These are phyloP conservation scores for Malus sylvestris DNA, from an alignment of 306 rosid species.

Conservation along the genomic window DNA sequence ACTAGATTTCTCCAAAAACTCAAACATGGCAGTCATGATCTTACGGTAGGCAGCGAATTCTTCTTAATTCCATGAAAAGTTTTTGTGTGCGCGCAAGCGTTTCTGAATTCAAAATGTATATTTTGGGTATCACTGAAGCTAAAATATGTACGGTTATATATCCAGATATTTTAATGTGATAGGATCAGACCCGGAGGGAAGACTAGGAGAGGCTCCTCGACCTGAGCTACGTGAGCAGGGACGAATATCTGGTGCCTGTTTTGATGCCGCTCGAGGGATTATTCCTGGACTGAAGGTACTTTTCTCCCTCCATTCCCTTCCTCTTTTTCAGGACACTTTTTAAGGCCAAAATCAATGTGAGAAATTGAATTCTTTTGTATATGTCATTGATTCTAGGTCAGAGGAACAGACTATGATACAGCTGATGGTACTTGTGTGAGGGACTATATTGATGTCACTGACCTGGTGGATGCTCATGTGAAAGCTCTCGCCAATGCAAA, in stretches of 20 bases:
- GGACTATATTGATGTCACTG: slow-evolving; percentile 90
- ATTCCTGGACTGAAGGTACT: slow-evolving; percentile 67
- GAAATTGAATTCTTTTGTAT: background rate
- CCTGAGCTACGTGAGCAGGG: slow-evolving; percentile 91
- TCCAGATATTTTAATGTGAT: slow-evolving; percentile 85
- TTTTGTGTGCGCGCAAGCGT: background rate
- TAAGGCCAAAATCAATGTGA: background rate
- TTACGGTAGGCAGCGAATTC: slow-evolving; percentile 44
- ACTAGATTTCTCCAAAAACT: slow-evolving; percentile 80
- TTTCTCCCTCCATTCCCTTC: background rate
- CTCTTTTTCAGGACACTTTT: background rate
- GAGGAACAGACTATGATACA: slow-evolving; percentile 78
- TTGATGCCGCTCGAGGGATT: slow-evolving; percentile 78
- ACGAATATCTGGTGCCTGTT: slow-evolving; percentile 88
- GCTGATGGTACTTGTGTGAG: slow-evolving; percentile 82
- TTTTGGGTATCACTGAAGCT: background rate
- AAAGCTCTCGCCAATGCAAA: slow-evolving; percentile 77
- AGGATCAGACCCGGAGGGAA: slow-evolving; percentile 89
- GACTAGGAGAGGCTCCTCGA: slow-evolving; percentile 89
- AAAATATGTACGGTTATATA: background rate
- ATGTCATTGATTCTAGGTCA: slow-evolving; percentile 45
- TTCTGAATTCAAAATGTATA: background rate
- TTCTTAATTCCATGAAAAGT: background rate
- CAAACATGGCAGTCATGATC: slow-evolving; percentile 94
- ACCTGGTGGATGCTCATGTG: slow-evolving; percentile 93